These are phyloP conservation scores for Colletotrichum viniferum DNA, from an alignment of 2,329 filamentous ascomycete species.

Conservation along the genomic window DNA sequence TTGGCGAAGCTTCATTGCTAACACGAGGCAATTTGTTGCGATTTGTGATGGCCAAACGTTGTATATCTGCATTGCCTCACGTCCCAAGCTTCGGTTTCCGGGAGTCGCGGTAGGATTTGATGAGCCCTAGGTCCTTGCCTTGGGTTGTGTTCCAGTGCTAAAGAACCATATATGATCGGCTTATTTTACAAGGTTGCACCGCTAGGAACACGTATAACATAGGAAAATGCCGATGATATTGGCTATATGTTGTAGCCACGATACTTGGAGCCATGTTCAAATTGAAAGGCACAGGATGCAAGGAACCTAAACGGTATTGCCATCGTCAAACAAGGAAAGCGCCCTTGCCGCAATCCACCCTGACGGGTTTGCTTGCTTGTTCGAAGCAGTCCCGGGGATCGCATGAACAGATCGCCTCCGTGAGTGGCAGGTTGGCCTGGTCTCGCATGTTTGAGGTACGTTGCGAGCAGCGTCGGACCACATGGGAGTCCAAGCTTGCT, in stretches of 20 bases:
- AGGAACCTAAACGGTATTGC: neutral
- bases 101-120: neutral
- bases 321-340: neutral
- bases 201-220: neutral
- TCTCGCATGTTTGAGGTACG: constrained; percentile 28
- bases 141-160: neutral
- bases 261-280: neutral
- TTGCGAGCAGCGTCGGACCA: constrained; percentile 27
- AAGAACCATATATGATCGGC: neutral
- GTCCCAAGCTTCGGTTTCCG: neutral
- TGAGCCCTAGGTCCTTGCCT: neutral
- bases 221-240: neutral
- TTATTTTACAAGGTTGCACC: constrained; percentile 1
- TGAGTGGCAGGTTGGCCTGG: constrained; percentile 10
- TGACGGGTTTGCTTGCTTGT: constrained; percentile 3
- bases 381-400: neutral
- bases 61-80: neutral
- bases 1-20: neutral
- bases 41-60: neutral
- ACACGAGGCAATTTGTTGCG: neutral
- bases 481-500: constrained; percentile 10
- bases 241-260: neutral
- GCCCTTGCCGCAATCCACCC: neutral
- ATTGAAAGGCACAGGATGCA: neutral
- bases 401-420: constrained; percentile 22